A percentile compares a stretch with the other conserved stretches of the same genome.
Conservation (phyloP, 2,329 filamentous ascomycete genomes). For the Periglandula ipomoeae region DNA sequence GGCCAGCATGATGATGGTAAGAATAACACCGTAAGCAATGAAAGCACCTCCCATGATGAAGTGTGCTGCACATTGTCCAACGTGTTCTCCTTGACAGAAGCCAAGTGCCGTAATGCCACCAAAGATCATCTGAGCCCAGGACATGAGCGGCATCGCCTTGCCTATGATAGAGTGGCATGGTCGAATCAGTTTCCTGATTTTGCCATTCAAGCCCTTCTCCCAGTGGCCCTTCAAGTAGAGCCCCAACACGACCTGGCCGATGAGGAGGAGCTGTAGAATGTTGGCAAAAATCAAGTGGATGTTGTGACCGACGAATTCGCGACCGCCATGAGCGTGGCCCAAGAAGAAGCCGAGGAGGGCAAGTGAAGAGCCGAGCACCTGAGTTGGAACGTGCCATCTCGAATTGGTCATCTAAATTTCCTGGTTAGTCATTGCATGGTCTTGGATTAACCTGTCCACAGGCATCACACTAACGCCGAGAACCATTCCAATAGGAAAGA, state of each 20-base stretch:
- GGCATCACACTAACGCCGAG: slow-evolving; percentile 58
- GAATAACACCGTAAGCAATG: slow-evolving; percentile 81
- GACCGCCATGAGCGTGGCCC: slow-evolving; percentile 81
- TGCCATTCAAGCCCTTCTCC: slow-evolving; percentile 71
- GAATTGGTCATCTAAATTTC: slow-evolving; percentile 66
- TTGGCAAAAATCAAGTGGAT: slow-evolving; percentile 76
- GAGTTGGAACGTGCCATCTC: slow-evolving; percentile 88
- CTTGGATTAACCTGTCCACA: too few species aligned
- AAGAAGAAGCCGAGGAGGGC: slow-evolving; percentile 82
- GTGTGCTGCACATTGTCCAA: slow-evolving; percentile 88
- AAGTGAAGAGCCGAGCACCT: slow-evolving; percentile 64
- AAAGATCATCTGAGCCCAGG: slow-evolving; percentile 93
- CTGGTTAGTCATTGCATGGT: neutral
- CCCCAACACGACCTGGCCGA: slow-evolving; percentile 69
- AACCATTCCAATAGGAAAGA: slow-evolving; percentile 94
- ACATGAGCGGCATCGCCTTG: slow-evolving; percentile 75
- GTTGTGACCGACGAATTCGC: slow-evolving; percentile 68
- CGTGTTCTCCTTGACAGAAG: slow-evolving; percentile 85
- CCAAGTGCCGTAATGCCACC: slow-evolving; percentile 87
- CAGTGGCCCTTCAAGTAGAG: slow-evolving; percentile 85
- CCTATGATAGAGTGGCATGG: slow-evolving; percentile 71
- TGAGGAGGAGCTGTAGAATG: slow-evolving; percentile 69
- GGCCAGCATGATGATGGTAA: slow-evolving; percentile 78
- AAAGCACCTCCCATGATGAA: slow-evolving; percentile 99
- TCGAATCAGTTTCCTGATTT: slow-evolving; percentile 64